phyloP scores from a whole-genome alignment of 495 filamentous ascomycete species.

The Penicillium psychrofluorescens region DNA sequence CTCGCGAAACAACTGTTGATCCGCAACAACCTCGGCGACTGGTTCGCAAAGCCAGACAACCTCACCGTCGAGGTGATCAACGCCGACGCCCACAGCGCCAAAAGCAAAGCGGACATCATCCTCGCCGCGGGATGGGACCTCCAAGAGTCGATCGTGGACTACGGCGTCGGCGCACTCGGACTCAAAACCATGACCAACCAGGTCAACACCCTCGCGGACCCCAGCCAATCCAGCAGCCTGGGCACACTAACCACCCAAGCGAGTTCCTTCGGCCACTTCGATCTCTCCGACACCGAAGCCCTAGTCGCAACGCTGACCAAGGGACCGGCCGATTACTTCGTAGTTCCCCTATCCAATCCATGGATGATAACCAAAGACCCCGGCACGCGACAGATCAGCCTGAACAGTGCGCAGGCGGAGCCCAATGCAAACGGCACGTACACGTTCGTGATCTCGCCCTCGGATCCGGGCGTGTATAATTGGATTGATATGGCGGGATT shows the following conservation, averaged over 20 bases:
- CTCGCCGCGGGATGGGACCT: slow-evolving; percentile 2
- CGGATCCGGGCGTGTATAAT: slow-evolving; percentile 9
- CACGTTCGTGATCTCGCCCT: slow-evolving; percentile 4
- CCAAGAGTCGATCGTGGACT: slow-evolving; percentile 8
- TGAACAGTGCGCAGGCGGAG: too few relatives aligned
- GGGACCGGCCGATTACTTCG: slow-evolving; percentile 8
- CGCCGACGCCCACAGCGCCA: not conserved
- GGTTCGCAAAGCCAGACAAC: slow-evolving; percentile 6
- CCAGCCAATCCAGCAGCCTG: slow-evolving; percentile 9
- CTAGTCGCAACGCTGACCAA: slow-evolving; percentile 9
- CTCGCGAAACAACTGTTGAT: slow-evolving; percentile 4
- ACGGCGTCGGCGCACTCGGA: slow-evolving; percentile 6
- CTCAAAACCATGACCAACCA: slow-evolving; percentile 5
- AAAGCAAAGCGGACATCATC: slow-evolving; percentile 1
- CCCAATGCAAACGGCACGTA: slow-evolving; percentile 6
- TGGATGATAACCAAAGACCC: slow-evolving; percentile 6
- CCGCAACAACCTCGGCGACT: slow-evolving; percentile 11
- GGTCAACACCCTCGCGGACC: slow-evolving; percentile 5
- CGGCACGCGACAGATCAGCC: not conserved
- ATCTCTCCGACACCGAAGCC: slow-evolving; percentile 1
- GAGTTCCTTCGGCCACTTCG: slow-evolving; percentile 12
- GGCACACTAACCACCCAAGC: slow-evolving; percentile 9
- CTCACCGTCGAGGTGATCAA: slow-evolving; percentile 1
- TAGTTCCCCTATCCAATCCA: slow-evolving; percentile 6
- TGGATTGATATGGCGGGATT: slow-evolving; percentile 8